Conservation (phyloP, 306 rosid species). For the Pueraria montana region DNA sequence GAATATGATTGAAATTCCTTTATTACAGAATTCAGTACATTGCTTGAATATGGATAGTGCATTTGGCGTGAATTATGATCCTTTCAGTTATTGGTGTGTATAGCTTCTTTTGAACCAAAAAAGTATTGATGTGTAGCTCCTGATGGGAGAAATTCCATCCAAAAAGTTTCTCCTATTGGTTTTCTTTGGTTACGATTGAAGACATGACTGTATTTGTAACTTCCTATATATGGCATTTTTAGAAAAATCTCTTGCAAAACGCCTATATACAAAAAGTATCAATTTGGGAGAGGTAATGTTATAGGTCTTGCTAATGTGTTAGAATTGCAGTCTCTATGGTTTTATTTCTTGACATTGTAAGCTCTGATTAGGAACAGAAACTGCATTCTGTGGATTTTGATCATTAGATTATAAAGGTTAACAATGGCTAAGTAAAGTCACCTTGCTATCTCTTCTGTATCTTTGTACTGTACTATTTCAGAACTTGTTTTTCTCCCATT, state of each 20-base stretch:
- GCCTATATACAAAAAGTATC: not conserved
- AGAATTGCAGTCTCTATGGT: not conserved
- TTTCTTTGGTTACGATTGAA: conserved; percentile 5
- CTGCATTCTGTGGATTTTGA: conserved; percentile 30
- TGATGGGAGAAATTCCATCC: not conserved
- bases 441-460: not conserved
- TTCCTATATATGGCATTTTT: not conserved
- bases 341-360: conserved; percentile 19
- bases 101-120: not conserved
- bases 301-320: conserved; percentile 1
- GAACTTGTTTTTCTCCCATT: not conserved
- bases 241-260: not conserved
- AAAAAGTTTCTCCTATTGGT: not conserved
- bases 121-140: conserved; percentile 21
- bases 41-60: conserved; percentile 30
- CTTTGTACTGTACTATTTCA: conserved; percentile 13
- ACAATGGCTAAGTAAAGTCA: not conserved
- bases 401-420: conserved; percentile 14
- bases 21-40: not conserved
- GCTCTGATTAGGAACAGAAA: conserved; percentile 31
- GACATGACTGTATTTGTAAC: not conserved
- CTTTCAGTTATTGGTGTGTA: conserved; percentile 31
- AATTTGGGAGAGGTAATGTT: conserved; percentile 14
- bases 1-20: not conserved
- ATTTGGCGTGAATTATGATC: not conserved